These are phyloP conservation scores for Radiomyces spectabilis DNA, from an alignment of 192 early-diverging fungal species.

Conservation along the genomic window DNA sequence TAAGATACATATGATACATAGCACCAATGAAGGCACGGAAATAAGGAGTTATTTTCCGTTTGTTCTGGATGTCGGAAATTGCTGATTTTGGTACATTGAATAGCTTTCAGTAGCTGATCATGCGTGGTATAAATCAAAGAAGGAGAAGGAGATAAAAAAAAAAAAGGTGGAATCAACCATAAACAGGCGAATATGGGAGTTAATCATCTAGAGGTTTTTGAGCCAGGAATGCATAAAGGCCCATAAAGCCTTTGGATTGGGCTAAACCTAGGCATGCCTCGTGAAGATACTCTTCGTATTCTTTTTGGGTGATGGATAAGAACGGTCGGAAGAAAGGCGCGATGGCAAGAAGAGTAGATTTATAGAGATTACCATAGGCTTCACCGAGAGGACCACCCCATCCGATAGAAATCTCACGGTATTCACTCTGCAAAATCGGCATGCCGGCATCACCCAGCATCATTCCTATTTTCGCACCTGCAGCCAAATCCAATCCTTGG, in stretches of 20 bases:
- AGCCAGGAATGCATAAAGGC: constrained; percentile 20
- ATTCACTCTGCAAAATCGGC: constrained; percentile 16
- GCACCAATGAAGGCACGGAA: too few relatives aligned
- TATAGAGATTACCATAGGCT: constrained; percentile 5
- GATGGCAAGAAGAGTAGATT: constrained; percentile 1
- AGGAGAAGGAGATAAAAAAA: neutral
- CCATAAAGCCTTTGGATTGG: constrained; percentile 10
- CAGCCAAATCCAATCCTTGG: constrained; percentile 8
- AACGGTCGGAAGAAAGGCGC: constrained; percentile 8
- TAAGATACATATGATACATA: too few relatives aligned
- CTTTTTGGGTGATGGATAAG: neutral
- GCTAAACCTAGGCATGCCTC: constrained; percentile 7
- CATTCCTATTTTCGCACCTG: constrained; percentile 16
- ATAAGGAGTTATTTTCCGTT: constrained; percentile 1
- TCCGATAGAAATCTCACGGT: constrained; percentile 17
- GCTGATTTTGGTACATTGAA: neutral
- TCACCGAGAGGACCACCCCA: constrained; percentile 20
- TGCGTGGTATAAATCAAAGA: neutral
- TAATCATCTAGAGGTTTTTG: constrained; percentile 18
- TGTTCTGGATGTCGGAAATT: neutral
- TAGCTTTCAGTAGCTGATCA: too few relatives aligned
- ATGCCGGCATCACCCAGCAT: constrained; percentile 9
- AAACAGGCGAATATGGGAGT: neutral
- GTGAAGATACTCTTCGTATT: constrained; percentile 3
- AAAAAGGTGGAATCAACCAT: neutral